Percentiles rank a stretch among this genome's conserved stretches.
Conservation (phyloP, 23 red algal species). For the Gracilariopsis chorda region DNA sequence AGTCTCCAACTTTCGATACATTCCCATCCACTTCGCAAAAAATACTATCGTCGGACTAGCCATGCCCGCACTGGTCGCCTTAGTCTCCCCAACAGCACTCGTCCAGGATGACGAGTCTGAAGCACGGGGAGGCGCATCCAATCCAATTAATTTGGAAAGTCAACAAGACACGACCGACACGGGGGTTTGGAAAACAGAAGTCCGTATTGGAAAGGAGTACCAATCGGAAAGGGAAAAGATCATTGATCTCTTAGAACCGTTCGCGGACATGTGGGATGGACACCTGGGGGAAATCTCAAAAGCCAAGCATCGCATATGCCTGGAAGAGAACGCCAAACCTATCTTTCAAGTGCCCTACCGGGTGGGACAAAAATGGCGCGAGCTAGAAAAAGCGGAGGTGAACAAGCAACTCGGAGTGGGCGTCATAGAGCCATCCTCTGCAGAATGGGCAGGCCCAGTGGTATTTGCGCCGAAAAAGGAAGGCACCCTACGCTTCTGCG, state of each 20-base stretch:
- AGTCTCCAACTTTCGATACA: too few relatives aligned
- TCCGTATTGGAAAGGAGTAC: neutral
- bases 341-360: neutral
- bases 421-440: neutral
- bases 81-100: too few relatives aligned
- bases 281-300: neutral
- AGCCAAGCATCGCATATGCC: neutral
- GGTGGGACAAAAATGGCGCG: neutral
- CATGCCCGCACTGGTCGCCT: too few relatives aligned
- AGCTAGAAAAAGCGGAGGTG: neutral
- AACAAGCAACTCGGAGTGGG: neutral
- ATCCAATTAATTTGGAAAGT: too few relatives aligned
- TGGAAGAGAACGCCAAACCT: neutral
- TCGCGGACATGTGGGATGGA: neutral
- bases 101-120: too few relatives aligned
- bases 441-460: constrained; percentile 13
- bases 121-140: too few relatives aligned
- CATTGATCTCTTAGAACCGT: neutral
- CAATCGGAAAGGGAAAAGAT: neutral
- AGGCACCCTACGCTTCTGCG: constrained; percentile 9
- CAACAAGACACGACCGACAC: neutral
- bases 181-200: neutral
- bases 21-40: too few relatives aligned
- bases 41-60: too few relatives aligned
- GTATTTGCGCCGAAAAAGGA: constrained; percentile 20